Conservation (phyloP, 139 green algal genomes). For the Chlamydomonas incerta region DNA sequence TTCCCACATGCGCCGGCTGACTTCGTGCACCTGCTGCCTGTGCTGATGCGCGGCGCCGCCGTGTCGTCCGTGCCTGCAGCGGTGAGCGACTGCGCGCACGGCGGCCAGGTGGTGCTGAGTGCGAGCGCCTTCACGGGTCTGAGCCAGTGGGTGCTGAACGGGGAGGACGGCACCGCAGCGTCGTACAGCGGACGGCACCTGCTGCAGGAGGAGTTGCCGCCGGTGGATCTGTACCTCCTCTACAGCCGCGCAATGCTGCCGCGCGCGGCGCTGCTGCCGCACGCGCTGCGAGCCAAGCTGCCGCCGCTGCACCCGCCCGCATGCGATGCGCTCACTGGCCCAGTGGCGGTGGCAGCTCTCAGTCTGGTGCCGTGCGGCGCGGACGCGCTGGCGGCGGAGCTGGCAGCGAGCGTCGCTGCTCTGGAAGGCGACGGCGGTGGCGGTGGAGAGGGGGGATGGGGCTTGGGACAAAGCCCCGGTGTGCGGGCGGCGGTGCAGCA, state of each 20-base stretch:
- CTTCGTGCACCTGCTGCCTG: background rate
- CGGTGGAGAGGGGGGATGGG: too few species aligned
- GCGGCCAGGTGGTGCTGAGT: slow-evolving; percentile 24
- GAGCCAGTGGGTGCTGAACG: slow-evolving; percentile 17
- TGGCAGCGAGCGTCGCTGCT: background rate
- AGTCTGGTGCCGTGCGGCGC: too few species aligned
- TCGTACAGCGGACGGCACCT: slow-evolving; percentile 10
- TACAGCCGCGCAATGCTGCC: slow-evolving; percentile 1
- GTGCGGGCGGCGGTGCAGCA: background rate
- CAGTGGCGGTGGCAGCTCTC: too few species aligned
- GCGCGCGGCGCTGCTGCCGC: slow-evolving; percentile 17
- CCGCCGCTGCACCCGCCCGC: too few species aligned
- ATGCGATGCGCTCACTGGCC: background rate
- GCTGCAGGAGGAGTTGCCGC: slow-evolving; percentile 16
- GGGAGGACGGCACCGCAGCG: background rate
- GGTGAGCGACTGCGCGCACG: background rate
- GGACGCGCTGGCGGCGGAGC: too few species aligned
- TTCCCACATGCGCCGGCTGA: too few species aligned
- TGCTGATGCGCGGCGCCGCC: too few species aligned
- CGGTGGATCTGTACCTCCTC: background rate
- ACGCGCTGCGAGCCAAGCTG: background rate
- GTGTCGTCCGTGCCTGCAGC: too few species aligned
- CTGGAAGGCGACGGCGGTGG: background rate
- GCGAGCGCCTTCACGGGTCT: slow-evolving; percentile 1
- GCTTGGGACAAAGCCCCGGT: too few species aligned